phyloP scores from a whole-genome alignment of 106 monocot genomes.

The Allium fistulosum region DNA sequence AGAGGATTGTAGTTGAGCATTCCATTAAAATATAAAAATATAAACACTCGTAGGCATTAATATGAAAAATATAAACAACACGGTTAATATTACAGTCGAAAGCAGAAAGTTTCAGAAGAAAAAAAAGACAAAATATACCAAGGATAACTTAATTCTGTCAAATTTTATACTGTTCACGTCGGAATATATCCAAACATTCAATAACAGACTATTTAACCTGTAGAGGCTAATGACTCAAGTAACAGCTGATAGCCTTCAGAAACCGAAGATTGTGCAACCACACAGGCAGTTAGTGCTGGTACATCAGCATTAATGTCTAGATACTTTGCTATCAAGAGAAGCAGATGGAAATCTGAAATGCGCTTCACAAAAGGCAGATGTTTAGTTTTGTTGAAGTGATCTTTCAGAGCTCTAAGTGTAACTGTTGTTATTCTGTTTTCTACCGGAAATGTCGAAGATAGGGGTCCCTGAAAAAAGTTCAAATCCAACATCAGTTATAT shows the following conservation, averaged over 20 bases:
- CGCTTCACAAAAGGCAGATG: slow-evolving; percentile 70
- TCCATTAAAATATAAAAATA: too few species aligned
- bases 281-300: slow-evolving; percentile 63
- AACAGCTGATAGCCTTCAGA: slow-evolving; percentile 86
- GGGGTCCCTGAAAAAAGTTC: slow-evolving; percentile 39
- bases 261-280: slow-evolving; percentile 37
- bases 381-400: slow-evolving; percentile 57
- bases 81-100: too few species aligned
- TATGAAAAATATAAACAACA: too few species aligned
- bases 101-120: too few species aligned
- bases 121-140: too few species aligned
- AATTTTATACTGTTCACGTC: too few species aligned
- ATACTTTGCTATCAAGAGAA: slow-evolving; percentile 52
- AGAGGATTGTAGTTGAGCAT: too few species aligned
- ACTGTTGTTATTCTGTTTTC: slow-evolving; percentile 75
- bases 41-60: too few species aligned
- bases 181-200: too few species aligned
- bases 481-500: too few species aligned
- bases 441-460: slow-evolving; percentile 66
- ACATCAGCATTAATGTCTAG: slow-evolving; percentile 77
- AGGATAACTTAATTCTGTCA: too few species aligned
- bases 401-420: slow-evolving; percentile 55
- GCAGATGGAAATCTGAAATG: slow-evolving; percentile 87
- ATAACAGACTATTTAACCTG: slow-evolving; percentile 7
- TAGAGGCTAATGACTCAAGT: slow-evolving; percentile 74